phyloP scores from a whole-genome alignment of 1,284 basidiomycete species.

The Cryptococcus maquisensis region DNA sequence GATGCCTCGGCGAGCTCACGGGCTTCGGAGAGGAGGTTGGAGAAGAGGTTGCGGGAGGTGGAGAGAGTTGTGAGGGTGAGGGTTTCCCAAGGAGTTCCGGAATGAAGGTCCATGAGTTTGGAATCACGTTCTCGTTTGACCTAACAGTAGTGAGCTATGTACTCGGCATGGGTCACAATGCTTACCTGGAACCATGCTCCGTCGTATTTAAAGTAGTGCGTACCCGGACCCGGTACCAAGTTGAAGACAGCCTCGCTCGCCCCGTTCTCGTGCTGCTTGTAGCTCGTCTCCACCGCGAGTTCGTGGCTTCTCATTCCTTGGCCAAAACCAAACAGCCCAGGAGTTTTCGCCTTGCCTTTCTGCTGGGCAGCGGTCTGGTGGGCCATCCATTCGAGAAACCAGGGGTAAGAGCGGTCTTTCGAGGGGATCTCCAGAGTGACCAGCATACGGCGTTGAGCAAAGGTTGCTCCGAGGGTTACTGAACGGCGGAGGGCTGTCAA shows the following conservation, averaged over 20 bases:
- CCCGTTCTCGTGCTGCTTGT: constrained; percentile 84
- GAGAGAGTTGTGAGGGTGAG: constrained; percentile 91
- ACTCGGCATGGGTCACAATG: background rate
- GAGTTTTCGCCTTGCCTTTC: constrained; percentile 15
- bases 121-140: constrained; percentile 88
- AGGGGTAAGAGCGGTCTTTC: constrained; percentile 89
- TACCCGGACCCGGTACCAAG: constrained; percentile 91
- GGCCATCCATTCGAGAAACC: constrained; percentile 98
- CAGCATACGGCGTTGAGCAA: constrained; percentile 82
- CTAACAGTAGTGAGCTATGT: constrained; percentile 49
- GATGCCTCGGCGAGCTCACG: constrained; percentile 77
- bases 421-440: constrained; percentile 96
- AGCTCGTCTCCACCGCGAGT: constrained; percentile 86
- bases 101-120: constrained; percentile 84
- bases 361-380: constrained; percentile 21
- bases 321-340: constrained; percentile 7
- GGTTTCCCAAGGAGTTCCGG: constrained; percentile 95
- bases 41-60: constrained; percentile 75
- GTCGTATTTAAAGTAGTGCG: constrained; percentile 84
- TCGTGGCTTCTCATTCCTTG: constrained; percentile 74
- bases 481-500: constrained; percentile 70
- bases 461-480: constrained; percentile 63
- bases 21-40: constrained; percentile 77
- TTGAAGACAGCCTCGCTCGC: constrained; percentile 81
- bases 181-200: constrained; percentile 85